Conservation (phyloP, 2,329 filamentous ascomycete species). For the Pleurostoma richardsiae region DNA sequence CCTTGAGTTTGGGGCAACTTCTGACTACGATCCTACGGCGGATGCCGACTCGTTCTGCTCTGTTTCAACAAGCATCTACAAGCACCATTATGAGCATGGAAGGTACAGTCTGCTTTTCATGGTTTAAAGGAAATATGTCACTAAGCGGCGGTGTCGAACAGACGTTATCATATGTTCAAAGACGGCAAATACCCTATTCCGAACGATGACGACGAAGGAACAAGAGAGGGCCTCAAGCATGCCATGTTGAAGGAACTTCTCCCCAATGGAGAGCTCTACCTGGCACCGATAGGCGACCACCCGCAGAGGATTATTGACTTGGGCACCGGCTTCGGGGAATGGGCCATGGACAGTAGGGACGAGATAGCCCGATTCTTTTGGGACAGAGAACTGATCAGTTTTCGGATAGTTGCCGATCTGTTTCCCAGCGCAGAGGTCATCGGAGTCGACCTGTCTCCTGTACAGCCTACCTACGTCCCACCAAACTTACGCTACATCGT, state of each 20-base stretch:
- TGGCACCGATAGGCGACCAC: constrained; percentile 36
- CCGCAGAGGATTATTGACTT: constrained; percentile 46
- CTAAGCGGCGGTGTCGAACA: constrained; percentile 11
- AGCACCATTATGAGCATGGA: constrained; percentile 29
- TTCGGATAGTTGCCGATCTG: constrained; percentile 34
- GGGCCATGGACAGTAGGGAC: constrained; percentile 46
- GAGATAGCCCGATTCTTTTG: no score
- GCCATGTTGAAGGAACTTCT: constrained; percentile 41
- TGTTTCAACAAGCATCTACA: constrained; percentile 31
- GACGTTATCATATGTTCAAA: constrained; percentile 43
- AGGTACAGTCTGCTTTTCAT: constrained; percentile 17
- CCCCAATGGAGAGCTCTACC: constrained; percentile 28
- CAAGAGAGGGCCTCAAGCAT: constrained; percentile 44
- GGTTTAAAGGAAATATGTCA: neutral
- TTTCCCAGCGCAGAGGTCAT: constrained; percentile 40
- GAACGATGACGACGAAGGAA: constrained; percentile 47
- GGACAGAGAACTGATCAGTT: no score
- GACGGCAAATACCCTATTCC: constrained; percentile 43
- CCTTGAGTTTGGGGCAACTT: constrained; percentile 21
- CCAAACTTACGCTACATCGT: constrained; percentile 52
- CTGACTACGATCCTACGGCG: constrained; percentile 32
- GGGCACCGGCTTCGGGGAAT: constrained; percentile 46
- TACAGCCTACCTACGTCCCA: constrained; percentile 42
- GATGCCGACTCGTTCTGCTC: constrained; percentile 28
- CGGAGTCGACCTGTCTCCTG: constrained; percentile 37